Evolutionary conservation across 768 basidiomycete species (phyloP).

Genomic region (Termitomyces sp.): DNA sequence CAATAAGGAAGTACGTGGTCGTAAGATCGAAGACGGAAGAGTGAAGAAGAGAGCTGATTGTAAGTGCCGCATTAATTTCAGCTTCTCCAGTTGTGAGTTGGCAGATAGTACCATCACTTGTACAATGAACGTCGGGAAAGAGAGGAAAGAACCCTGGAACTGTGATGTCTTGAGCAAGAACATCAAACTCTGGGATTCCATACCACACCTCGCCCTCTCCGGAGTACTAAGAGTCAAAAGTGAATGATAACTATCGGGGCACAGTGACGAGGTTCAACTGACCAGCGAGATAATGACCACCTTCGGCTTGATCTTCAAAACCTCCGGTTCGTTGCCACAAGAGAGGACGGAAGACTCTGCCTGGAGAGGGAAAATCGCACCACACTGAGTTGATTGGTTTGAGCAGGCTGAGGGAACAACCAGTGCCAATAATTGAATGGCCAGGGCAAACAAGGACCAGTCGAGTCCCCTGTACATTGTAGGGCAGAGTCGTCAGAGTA

Average conservation of each 20-base stretch:
- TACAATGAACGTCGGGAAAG: conserved; percentile 11
- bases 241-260: background rate
- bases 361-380: background rate
- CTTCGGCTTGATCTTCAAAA: conserved; percentile 9
- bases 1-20: conserved; percentile 11
- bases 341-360: background rate
- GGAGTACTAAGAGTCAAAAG: conserved; percentile 1
- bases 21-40: conserved; percentile 9
- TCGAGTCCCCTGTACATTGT: background rate
- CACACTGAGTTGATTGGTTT: background rate
- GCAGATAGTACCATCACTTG: conserved; percentile 4
- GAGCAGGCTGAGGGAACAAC: background rate
- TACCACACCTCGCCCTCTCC: conserved; percentile 8
- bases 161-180: conserved; percentile 10
- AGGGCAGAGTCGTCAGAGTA: background rate
- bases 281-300: conserved; percentile 13
- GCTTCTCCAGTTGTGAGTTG: conserved; percentile 10
- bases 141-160: conserved; percentile 1
- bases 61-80: conserved; percentile 15
- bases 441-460: background rate
- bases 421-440: background rate
- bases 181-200: conserved; percentile 4
- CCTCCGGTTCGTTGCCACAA: background rate
- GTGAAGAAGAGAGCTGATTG: conserved; percentile 5
- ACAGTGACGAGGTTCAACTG: background rate